phyloP scores from a whole-genome alignment of 2,329 filamentous ascomycete genomes.

The Fusarium sp. region DNA sequence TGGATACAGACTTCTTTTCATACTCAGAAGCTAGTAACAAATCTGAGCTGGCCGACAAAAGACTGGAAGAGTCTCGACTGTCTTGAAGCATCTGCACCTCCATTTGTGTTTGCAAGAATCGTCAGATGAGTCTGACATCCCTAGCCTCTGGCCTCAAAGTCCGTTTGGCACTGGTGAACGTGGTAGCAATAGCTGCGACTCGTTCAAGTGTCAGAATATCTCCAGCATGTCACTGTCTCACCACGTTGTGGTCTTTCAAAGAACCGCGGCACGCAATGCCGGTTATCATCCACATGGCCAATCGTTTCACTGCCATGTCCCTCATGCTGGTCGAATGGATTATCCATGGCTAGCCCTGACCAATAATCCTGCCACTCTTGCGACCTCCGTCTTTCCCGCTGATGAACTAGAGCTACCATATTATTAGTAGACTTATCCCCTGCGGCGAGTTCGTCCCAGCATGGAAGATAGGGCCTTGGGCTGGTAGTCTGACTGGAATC shows the following conservation, averaged over 20 bases:
- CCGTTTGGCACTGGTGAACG: neutral
- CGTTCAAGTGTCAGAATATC: neutral
- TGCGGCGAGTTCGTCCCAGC: neutral
- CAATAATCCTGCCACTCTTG: conserved; percentile 11
- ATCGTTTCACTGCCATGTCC: neutral
- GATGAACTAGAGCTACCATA: neutral
- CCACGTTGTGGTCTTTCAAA: neutral
- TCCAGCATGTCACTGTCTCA: neutral
- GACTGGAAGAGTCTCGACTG: too few species aligned
- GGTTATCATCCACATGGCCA: neutral
- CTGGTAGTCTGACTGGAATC: neutral
- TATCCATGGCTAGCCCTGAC: neutral
- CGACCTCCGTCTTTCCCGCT: neutral
- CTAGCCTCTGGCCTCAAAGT: too few species aligned
- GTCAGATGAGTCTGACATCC: too few species aligned
- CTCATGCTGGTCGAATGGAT: neutral
- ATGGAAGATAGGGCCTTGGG: neutral
- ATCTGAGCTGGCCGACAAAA: too few species aligned
- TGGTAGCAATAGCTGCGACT: neutral
- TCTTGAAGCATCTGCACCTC: too few species aligned
- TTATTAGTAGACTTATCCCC: neutral
- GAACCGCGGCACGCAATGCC: neutral
- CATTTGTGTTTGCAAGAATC: too few species aligned
- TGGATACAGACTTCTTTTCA: too few species aligned
- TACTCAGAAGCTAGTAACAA: too few species aligned